A percentile compares a stretch with the other conserved stretches of the same genome.
Evolutionary conservation across 2,329 filamentous ascomycete genomes (phyloP).

Genomic region (Acephala macrosclerotiorum): DNA sequence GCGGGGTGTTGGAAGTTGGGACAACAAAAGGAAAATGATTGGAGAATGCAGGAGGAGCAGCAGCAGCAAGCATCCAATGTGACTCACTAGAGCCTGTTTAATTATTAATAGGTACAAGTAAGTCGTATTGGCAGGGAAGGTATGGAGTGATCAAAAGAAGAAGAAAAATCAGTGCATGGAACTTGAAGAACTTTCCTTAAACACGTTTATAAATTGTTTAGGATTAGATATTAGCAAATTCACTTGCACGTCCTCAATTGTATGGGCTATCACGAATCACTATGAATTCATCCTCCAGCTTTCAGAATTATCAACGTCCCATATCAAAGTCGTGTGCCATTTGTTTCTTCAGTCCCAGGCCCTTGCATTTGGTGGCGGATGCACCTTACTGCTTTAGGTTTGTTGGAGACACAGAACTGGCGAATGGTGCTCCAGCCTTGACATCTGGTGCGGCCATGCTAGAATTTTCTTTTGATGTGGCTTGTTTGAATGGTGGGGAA

Average conservation of each 20-base stretch:
- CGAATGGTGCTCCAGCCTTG: background rate
- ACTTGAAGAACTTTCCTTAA: background rate
- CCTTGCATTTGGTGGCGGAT: conserved; percentile 1
- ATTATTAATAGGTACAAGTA: conserved; percentile 5
- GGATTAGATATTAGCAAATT: background rate
- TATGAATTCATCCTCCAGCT: background rate
- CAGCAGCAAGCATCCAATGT: background rate
- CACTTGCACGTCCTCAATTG: background rate
- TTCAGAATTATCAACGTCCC: background rate
- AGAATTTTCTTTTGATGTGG: background rate
- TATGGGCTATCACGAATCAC: too few relatives aligned
- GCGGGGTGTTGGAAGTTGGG: background rate
- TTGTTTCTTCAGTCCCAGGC: background rate
- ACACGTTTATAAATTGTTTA: background rate
- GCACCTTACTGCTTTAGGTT: background rate
- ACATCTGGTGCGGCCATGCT: background rate
- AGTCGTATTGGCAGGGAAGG: background rate
- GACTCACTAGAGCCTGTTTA: background rate
- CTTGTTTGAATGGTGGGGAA: background rate
- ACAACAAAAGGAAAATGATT: background rate
- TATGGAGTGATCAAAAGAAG: background rate
- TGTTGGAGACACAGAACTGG: background rate
- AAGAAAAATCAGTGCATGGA: background rate
- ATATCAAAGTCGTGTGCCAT: background rate
- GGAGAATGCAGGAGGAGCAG: background rate